Evolutionary conservation across 2,329 filamentous ascomycete genomes (phyloP), one percentile per base, ranked within the genome.

Genomic region (Diaporthe sp.): DNA sequence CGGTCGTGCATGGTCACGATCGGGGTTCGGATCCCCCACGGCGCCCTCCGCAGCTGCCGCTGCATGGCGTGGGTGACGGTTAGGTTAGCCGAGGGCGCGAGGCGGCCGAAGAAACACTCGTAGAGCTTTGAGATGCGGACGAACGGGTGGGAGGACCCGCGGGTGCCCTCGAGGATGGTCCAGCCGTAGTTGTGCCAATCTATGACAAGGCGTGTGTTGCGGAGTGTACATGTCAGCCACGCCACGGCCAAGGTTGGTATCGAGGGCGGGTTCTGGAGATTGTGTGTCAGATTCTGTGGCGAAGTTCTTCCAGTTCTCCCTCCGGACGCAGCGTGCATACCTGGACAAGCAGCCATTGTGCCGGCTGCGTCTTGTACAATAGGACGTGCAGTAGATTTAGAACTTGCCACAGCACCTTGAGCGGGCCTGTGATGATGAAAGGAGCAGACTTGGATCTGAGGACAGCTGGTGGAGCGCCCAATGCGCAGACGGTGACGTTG

Each of bases 161-260:
- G 85, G 67, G 89, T 91, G 65, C 90, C 88, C 7, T 90, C 94
- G 4, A 99, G 91, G 79, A 99, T 98, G 12, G 95, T 96, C 88
- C 96, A 98, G 79, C 96, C 97, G 84, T 98, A 98, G 85, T 99
- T 99, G 87, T 99, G 97, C 97, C 97, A 99, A 86, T 99, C 97
- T 73, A 98, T 94, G 76, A 98, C 89, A 5, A 99, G 89, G 74
- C 91, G 91, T 53, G 94, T 98, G 79, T 94, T 93, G 68, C 97
- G 93, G 70, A 98, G 83, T 79, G 92, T 90, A 80, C 94, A 94
- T 65, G 95, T 88, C 4, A 96, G 77, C 31, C 92, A 88, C 22
- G 95, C 94, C 51, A 98, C 87, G 71, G 93, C 90, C 31, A 99
- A 90, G 0, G 95, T 98, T 0, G 97, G 97, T 76, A 98, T 98